Base-by-base conservation (phyloP, 371 early-diverging fungal species). In the Lichtheimia hyalospora region DNA sequence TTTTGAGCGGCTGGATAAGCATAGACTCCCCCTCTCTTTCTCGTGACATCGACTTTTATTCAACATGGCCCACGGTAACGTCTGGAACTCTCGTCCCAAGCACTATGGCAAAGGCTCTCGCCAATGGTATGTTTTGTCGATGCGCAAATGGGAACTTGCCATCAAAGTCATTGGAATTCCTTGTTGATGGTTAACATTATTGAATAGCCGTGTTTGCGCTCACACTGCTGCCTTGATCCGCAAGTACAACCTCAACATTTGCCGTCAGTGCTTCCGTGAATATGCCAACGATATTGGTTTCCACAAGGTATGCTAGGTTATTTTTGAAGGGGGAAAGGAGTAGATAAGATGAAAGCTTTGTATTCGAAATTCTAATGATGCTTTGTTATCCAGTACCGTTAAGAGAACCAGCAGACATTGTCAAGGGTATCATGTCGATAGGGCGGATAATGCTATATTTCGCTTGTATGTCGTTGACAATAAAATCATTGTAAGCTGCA, bases 241-340 rank as follows among this genome's bases (percentile, higher is more conserved):
- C 88, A 98, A 97, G 89, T 97, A 97, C 90, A 89, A 87, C 64
- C 85, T 99, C 62, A 90, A 96, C 88, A 84, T 99, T 67, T 99
- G 99, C 92, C 93, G 99, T 88, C 97, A 98, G 87, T 99, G 99
- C 90, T 97, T 99, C 92, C 96, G 98, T 79, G 96, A 98, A 85
- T 92, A 98, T 85, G 86, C 98, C 75, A 81, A 81, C 62, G 96
- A 95, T 78, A 98, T 99, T 84, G 99, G 99, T 68, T 99, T 99
- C 89, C 82, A 84, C 82, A 97, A 97, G 94, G 89, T 60, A 66
- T 14, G 51, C n/a, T 25, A 25, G 51, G 23, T 46, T 46, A 18
- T 18, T 46, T 20, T 7, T 46, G 6, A n/a, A 13, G 12, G 14
- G 34, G 24, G 34, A 27, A n/a, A 28, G 24, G 24, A 49, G 49